Base-by-base conservation (phyloP, 139 green algal genomes). In the Choricystis sp. region DNA sequence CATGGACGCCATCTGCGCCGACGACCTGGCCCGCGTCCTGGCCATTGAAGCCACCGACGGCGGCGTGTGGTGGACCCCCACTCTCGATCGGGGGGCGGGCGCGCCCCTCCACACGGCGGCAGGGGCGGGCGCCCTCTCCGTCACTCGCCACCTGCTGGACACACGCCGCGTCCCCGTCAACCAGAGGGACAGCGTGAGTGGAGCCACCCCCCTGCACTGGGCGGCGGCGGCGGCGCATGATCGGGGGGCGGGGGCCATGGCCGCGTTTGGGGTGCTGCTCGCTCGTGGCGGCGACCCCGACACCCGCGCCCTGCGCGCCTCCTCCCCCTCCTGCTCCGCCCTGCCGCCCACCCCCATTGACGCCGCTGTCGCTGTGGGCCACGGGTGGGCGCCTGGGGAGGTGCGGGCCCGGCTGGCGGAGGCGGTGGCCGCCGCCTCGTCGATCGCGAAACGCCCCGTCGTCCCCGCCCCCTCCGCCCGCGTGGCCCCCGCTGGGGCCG, bases 201-300 rank as follows among this genome's bases (percentile, higher is more conserved):
- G 74, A 0, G 79, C 72, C 72, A 81, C 71, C 22, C 74, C 74
- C 3, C 63, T 81, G 3, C 56, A 67, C 49, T 62, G 74, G 20
- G 63, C 40, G 31, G 74, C 74, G 0, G 63, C 57, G 1, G 64
- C 76, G 52, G 72, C 65, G 22, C 74, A 81, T 49, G 68, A 81
- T 55, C 60, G 31, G 25, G 14, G 75, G 21, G 57, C 29, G 1
- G 59, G 63, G 2, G 56, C 30, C 28, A 49, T 81, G 49, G n/a
- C 67, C 26, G 55, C 73, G 4, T 81, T 81, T 56, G 64, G 76
- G 31, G 75, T 70, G 24, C 69, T 81, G 52, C 63, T 81, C 49
- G 40, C 66, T 20, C 24, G 59, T 25, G 74, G 74, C 0, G 74
- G 71, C 1, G 71, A 81, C 40, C 29, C 74, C 23, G 29, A 14